These are phyloP conservation scores for Ajuga chamaepitys DNA, from an alignment of 257 asterid species.

Conservation along the genomic window DNA sequence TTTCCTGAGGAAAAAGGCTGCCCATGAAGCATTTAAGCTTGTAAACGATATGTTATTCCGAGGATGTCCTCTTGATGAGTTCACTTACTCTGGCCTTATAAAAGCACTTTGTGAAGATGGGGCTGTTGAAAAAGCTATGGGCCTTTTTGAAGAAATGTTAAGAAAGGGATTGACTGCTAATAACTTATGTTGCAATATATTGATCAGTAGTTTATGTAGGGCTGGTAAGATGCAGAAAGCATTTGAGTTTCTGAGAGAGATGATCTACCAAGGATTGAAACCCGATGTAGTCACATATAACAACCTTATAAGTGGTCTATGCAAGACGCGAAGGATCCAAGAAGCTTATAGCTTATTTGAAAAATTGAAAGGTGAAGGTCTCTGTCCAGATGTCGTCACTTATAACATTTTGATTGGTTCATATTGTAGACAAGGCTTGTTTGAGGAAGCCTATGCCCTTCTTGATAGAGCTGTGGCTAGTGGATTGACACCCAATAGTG, in stretches of 20 bases:
- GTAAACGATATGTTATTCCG: constrained; percentile 78
- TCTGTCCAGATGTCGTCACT: constrained; percentile 56
- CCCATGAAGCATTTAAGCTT: constrained; percentile 58
- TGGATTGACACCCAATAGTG: constrained; percentile 61
- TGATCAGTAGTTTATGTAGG: constrained; percentile 52
- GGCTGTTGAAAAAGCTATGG: constrained; percentile 60
- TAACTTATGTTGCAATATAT: constrained; percentile 48
- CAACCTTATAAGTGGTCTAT: constrained; percentile 64
- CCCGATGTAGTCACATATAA: constrained; percentile 82
- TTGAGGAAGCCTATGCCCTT: constrained; percentile 53
- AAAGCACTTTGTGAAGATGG: constrained; percentile 76
- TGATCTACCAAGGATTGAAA: constrained; percentile 58
- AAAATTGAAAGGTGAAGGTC: constrained; percentile 46
- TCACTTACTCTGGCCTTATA: constrained; percentile 72
- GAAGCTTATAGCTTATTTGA: constrained; percentile 61
- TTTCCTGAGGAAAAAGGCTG: constrained; percentile 41
- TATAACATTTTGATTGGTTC: constrained; percentile 63
- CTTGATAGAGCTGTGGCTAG: constrained; percentile 42
- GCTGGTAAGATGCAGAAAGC: constrained; percentile 56
- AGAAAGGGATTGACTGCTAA: constrained; percentile 45
- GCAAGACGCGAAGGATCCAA: constrained; percentile 45
- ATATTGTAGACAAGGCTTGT: constrained; percentile 50
- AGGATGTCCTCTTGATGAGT: constrained; percentile 55
- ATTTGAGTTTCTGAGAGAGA: constrained; percentile 54
- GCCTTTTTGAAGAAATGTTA: constrained; percentile 69